Percentiles rank a stretch among this genome's conserved stretches.
These are phyloP conservation scores for Neofusicoccum sp. DNA, from an alignment of 2,329 filamentous ascomycete genomes.

Conservation along the genomic window DNA sequence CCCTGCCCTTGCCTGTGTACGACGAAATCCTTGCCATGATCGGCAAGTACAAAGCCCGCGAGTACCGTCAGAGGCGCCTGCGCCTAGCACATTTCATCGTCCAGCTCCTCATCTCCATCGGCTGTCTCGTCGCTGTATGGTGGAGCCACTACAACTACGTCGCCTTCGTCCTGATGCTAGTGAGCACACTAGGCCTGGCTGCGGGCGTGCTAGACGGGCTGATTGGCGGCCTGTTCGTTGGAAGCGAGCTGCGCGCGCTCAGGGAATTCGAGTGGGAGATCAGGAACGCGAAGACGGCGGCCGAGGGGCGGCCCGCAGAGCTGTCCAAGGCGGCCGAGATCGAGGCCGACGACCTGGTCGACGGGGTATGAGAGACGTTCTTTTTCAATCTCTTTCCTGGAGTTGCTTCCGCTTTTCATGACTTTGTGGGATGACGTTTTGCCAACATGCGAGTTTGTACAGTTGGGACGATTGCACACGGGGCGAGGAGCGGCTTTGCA, in stretches of 20 bases:
- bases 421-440: constrained; percentile 11
- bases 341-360: background rate
- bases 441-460: background rate
- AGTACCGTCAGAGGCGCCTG: constrained; percentile 68
- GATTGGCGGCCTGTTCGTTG: constrained; percentile 83
- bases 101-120: constrained; percentile 66
- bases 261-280: constrained; percentile 96
- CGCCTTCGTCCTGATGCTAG: constrained; percentile 73
- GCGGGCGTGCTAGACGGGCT: constrained; percentile 80
- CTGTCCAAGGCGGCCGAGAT: constrained; percentile 21
- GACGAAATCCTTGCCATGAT: constrained; percentile 73
- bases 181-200: constrained; percentile 74
- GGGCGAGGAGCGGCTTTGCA: constrained; percentile 7
- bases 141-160: constrained; percentile 76
- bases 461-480: constrained; percentile 10
- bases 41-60: constrained; percentile 65
- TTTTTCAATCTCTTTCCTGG: background rate
- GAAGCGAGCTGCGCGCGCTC: constrained; percentile 75
- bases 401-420: background rate
- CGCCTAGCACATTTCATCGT: constrained; percentile 71
- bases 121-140: constrained; percentile 79
- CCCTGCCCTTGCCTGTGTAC: constrained; percentile 55
- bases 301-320: constrained; percentile 18
- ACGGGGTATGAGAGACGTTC: constrained; percentile 2
- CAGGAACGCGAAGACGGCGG: constrained; percentile 56